phyloP scores from a whole-genome alignment of 345 rosid species.

The Passiflora organensis region DNA sequence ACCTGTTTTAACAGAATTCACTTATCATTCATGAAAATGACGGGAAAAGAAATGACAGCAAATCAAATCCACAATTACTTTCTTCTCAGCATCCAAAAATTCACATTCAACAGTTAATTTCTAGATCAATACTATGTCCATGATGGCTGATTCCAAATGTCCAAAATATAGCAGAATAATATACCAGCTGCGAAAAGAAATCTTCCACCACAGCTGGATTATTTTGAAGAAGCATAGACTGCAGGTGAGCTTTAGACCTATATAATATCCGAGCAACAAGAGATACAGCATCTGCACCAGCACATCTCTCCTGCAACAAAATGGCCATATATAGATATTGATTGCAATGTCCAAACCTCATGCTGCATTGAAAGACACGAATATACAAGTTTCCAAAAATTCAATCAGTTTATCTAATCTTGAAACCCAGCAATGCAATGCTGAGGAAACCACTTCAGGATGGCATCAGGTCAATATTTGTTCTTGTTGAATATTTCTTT shows the following conservation, averaged over 20 bases:
- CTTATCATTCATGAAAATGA: background rate
- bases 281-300: slow-evolving; percentile 67
- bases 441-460: too few relatives aligned
- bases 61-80: too few relatives aligned
- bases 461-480: too few relatives aligned
- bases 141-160: background rate
- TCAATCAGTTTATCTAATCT: too few relatives aligned
- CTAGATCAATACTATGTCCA: background rate
- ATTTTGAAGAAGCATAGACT: slow-evolving; percentile 82
- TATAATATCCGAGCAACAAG: slow-evolving; percentile 83
- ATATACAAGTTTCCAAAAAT: background rate
- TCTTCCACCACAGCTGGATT: slow-evolving; percentile 79
- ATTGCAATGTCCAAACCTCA: too few relatives aligned
- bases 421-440: too few relatives aligned
- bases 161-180: slow-evolving; percentile 5
- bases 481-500: too few relatives aligned
- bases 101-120: background rate
- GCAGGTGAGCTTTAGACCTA: slow-evolving; percentile 87
- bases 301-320: slow-evolving; percentile 88
- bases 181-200: slow-evolving; percentile 73
- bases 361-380: background rate
- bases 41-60: too few relatives aligned
- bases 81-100: background rate
- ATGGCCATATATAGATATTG: slow-evolving; percentile 22
- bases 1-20: slow-evolving; percentile 52